A percentile compares a stretch with the other conserved stretches of the same genome.
These are phyloP conservation scores for Conidiobolus incongruus DNA, from an alignment of 371 early-diverging fungal genomes.

Conservation along the genomic window DNA sequence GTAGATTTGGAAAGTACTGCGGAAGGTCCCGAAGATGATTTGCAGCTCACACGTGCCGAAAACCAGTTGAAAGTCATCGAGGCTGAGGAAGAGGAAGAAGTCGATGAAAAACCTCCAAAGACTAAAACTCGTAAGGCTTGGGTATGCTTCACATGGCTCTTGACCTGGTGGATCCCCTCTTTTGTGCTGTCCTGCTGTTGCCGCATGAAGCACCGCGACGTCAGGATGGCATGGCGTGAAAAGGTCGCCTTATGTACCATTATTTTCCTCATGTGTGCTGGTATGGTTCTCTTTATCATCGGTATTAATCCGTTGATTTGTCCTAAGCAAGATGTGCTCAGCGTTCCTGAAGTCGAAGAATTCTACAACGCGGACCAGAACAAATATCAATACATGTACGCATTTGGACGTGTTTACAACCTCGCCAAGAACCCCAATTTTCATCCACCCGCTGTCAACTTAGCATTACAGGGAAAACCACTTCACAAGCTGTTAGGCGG, in stretches of 20 bases:
- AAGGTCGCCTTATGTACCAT: conserved; percentile 80
- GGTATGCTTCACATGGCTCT: conserved; percentile 38
- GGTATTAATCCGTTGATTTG: conserved; percentile 73
- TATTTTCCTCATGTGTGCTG: conserved; percentile 52
- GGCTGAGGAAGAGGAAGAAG: conserved; percentile 8
- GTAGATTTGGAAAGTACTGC: not conserved
- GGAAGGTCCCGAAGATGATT: not conserved
- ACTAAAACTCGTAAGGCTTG: conserved; percentile 36
- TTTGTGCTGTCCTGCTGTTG: conserved; percentile 26
- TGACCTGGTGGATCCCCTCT: conserved; percentile 61
- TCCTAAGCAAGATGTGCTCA: conserved; percentile 42
- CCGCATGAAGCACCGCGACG: conserved; percentile 62
- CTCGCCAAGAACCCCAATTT: too few species aligned
- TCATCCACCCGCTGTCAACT: conserved; percentile 29
- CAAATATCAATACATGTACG: too few species aligned
- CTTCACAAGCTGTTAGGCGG: conserved; percentile 18
- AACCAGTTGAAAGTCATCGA: not conserved
- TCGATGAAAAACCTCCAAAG: conserved; percentile 21
- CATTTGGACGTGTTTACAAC: conserved; percentile 57
- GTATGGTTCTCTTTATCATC: conserved; percentile 76
- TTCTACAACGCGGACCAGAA: conserved; percentile 20
- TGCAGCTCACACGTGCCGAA: not conserved
- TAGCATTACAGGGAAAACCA: conserved; percentile 9
- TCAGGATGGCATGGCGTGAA: conserved; percentile 92
- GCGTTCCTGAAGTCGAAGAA: conserved; percentile 17